Percentiles rank a stretch among this genome's conserved stretches.
These are phyloP conservation scores for Potentilla sterilis DNA, from an alignment of 306 rosid genomes.

Conservation along the genomic window DNA sequence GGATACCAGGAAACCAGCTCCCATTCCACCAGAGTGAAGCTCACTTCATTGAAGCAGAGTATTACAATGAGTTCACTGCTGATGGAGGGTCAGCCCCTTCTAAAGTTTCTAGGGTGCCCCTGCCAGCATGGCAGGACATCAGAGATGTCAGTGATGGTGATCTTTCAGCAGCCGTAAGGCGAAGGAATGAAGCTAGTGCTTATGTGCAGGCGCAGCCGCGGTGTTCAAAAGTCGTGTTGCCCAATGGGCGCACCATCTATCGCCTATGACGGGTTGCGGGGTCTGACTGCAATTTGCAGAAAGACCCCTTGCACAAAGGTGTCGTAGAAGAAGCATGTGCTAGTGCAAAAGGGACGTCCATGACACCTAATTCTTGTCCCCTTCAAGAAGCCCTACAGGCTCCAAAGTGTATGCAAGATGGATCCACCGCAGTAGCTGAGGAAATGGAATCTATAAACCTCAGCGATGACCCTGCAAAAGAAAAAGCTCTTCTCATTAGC, in stretches of 20 bases:
- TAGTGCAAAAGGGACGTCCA: neutral
- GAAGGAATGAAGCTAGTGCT: neutral
- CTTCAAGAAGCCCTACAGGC: neutral
- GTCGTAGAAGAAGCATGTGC: neutral
- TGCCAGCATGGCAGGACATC: too few relatives aligned
- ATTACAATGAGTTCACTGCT: neutral
- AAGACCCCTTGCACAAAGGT: neutral
- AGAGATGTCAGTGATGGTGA: neutral
- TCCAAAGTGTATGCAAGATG: neutral
- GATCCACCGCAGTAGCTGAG: neutral
- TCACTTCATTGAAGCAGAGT: neutral
- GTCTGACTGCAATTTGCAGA: neutral
- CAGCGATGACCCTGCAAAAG: too few relatives aligned
- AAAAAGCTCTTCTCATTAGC: too few relatives aligned
- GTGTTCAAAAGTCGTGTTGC: neutral
- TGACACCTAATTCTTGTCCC: neutral
- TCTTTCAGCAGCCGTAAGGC: rapidly evolving
- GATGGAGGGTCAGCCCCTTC: neutral
- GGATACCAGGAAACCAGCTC: neutral
- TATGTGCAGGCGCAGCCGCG: rapidly evolving
- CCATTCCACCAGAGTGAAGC: neutral
- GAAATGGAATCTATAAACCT: neutral
- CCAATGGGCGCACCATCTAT: neutral
- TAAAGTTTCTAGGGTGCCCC: too few relatives aligned
- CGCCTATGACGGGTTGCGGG: neutral